These are phyloP conservation scores for Fusarium avenaceum DNA, from an alignment of 2,329 filamentous ascomycete genomes.

Conservation along the genomic window DNA sequence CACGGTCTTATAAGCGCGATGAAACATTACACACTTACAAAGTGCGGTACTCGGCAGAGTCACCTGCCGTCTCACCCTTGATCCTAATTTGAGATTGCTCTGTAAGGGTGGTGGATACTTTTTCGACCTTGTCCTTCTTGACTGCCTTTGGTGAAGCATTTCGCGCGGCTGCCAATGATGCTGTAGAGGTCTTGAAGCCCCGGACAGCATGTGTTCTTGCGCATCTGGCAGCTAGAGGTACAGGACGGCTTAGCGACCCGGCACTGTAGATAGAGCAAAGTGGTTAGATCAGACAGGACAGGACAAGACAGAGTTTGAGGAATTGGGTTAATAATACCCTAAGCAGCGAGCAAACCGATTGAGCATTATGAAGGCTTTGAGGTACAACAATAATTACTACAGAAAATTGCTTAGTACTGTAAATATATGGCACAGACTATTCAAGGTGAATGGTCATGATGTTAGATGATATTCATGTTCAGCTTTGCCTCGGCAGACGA, in stretches of 20 bases:
- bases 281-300: conserved; percentile 16
- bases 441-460: not conserved
- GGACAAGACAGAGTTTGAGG: not conserved
- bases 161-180: not conserved
- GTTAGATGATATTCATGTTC: not conserved
- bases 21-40: conserved; percentile 39
- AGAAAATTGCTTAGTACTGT: not conserved
- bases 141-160: not conserved
- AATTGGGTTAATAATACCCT: conserved; percentile 26
- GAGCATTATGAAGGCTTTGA: conserved; percentile 35
- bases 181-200: conserved; percentile 8
- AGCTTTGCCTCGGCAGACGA: conserved; percentile 31
- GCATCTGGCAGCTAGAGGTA: conserved; percentile 11
- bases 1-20: conserved; percentile 14
- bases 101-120: not conserved
- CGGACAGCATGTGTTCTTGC: conserved; percentile 10
- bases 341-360: conserved; percentile 37
- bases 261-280: conserved; percentile 26
- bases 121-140: not conserved
- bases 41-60: conserved; percentile 16
- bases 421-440: not conserved
- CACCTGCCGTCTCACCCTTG: not conserved
- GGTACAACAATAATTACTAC: not conserved
- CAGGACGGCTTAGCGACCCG: conserved; percentile 31
- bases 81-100: not conserved